A percentile compares a stretch with the other conserved stretches of the same genome.
phyloP scores from a whole-genome alignment of 2,329 filamentous ascomycete genomes.

The Pestalotiopsis sp. region DNA sequence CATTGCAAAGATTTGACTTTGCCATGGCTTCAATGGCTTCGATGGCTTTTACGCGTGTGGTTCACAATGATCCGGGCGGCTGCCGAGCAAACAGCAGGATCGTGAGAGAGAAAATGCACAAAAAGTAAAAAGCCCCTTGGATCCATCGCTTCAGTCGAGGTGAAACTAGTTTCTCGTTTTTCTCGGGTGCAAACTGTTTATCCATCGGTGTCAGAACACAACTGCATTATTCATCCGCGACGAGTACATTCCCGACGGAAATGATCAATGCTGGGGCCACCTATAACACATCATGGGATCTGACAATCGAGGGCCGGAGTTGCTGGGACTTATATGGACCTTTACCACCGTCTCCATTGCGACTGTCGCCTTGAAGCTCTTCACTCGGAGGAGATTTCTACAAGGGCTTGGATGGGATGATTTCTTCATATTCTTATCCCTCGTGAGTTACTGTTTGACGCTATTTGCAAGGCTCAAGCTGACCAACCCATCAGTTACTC shows the following conservation, averaged over 20 bases:
- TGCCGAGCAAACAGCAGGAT: neutral
- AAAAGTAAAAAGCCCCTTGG: neutral
- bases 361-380: conserved; percentile 26
- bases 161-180: neutral
- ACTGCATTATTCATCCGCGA: neutral
- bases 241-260: neutral
- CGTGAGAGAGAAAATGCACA: neutral
- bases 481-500: conserved; percentile 3
- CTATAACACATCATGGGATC: neutral
- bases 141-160: neutral
- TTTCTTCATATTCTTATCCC: conserved; percentile 31
- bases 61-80: neutral
- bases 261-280: neutral
- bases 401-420: conserved; percentile 30
- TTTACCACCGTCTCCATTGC: conserved; percentile 27
- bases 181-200: neutral
- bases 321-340: conserved; percentile 27
- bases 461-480: neutral
- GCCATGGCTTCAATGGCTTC: neutral
- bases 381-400: conserved; percentile 20
- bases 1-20: too few relatives aligned
- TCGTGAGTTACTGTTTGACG: conserved; percentile 19
- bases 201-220: neutral
- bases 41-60: neutral
- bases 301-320: conserved; percentile 22